A percentile compares a stretch with the other conserved stretches of the same genome.
Conservation (phyloP, 2,329 filamentous ascomycete genomes). For the Aspergillus thermomutatus region DNA sequence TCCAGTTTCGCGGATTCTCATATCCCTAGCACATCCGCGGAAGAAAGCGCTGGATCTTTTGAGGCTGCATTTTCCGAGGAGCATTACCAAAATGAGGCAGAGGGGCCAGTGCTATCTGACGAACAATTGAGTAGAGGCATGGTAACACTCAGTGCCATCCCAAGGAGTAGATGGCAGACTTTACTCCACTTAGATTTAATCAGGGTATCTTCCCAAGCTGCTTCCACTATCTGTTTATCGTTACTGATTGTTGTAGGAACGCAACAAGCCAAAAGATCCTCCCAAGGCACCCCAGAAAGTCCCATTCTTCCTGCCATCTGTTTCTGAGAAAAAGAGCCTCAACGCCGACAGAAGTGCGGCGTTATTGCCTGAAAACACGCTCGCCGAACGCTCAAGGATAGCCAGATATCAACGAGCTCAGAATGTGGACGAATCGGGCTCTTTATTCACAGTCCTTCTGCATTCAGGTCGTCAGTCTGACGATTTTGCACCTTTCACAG, state of each 20-base stretch:
- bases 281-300: conserved; percentile 91
- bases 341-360: conserved; percentile 29
- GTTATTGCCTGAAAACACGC: conserved; percentile 29
- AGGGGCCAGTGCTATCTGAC: conserved; percentile 54
- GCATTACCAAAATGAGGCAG: conserved; percentile 44
- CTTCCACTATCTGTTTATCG: conserved; percentile 7
- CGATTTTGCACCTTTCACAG: conserved; percentile 67
- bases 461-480: conserved; percentile 46
- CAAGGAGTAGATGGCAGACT: conserved; percentile 90
- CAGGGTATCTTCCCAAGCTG: conserved; percentile 39
- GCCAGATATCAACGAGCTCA: conserved; percentile 59
- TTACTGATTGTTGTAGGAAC: conserved; percentile 52
- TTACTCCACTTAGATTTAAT: conserved; percentile 89
- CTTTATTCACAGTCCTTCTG: conserved; percentile 49
- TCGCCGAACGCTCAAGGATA: conserved; percentile 62
- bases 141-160: conserved; percentile 84
- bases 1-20: conserved; percentile 64
- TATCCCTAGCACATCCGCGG: conserved; percentile 74
- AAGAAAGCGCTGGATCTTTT: conserved; percentile 71
- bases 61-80: conserved; percentile 69
- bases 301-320: conserved; percentile 80
- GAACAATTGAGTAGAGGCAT: conserved; percentile 81
- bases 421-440: conserved; percentile 29
- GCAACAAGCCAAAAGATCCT: conserved; percentile 90
- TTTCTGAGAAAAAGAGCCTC: conserved; percentile 28